Evolutionary conservation across 2,329 filamentous ascomycete genomes (phyloP), one percentile per base, ranked within the genome.

Genomic region (Colletotrichum endophyticum): DNA sequence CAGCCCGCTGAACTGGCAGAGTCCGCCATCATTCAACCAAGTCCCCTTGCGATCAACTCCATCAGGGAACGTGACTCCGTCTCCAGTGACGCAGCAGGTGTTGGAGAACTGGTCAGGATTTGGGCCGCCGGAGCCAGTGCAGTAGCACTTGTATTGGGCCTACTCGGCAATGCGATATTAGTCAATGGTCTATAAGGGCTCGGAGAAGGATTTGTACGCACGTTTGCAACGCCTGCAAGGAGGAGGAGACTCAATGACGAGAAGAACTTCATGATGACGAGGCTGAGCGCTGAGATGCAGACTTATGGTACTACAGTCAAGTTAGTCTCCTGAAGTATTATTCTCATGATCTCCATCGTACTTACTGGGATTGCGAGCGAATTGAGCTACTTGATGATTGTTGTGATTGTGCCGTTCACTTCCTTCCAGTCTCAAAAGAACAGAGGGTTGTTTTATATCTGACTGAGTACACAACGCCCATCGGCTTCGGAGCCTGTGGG

Each of bases 391-490:
- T 13, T 53, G n/a, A 4, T 22, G 11, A 4, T 22, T 22, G 11
- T 8, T 22, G 44, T 0, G 44, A 22, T 13, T 12, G 8, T 22
- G 11, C 0, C 11, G 0, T 13, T 22, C n/a, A 0, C 0, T n/a
- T 53, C 19, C 44, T 22, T 8, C 44, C 11, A 49, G 0, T 1
- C 0, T 53, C 11, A 6, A 0, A 53, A 1, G n/a, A 53, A 53
- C 0, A 22, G n/a, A 53, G n/a, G 0, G n/a, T 0, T 22, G 6
- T 22, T 22, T 53, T 53, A 53, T 53, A 53, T 22, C n/a, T 53
- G 44, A 53, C 6, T 53, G 44, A 22, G 44, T 53, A 3, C 44
- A 22, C n/a, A 53, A 13, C n/a, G 44, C n/a, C 44, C 19, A 49
- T 19, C 39, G 19, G 19, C 39, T 0, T 1, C n/a, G 19, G 44